Evolutionary conservation across 495 filamentous ascomycete genomes (phyloP), one percentile per base, ranked within the genome.

Genomic region (Aspergillus cristatus): DNA sequence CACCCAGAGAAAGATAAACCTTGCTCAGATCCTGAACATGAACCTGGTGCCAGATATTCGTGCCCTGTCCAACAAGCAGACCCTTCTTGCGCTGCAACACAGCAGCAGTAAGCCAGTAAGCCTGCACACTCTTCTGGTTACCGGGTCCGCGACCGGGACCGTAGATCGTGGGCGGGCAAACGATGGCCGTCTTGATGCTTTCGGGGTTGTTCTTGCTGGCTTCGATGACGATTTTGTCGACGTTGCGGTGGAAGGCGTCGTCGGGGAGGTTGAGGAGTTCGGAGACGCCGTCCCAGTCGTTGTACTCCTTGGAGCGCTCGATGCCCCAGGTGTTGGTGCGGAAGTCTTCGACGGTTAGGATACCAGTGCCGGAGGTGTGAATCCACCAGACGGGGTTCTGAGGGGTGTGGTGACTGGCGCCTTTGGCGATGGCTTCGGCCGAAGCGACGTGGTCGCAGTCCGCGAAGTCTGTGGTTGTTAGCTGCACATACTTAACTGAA

Each of bases 91-190:
- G 59, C 54, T 80, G 47, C 6, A 91, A 53, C 4, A 76, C 76
- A 7, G 53, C 54, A 2, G 62, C 50, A n/a, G 68, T 58, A 14
- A 91, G 55, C 31, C 54, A 51, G 35, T 80, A 78, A 0, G 80
- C 71, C 48, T 91, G 84, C 35, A 72, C 54, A 43, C 78, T 82
- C 49, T 73, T 68, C 47, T 68, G 61, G 52, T 90, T 91, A 30
- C 66, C 71, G 1, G 84, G 70, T 0, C 86, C 83, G 22, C 82
- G 75, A 17, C 84, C 86, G 12, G 55, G 55, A 6, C 84, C 86
- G 52, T 89, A 90, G 53, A 93, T 91, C 4, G 72, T 75, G 1
- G 85, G 83, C 5, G 86, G 84, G 42, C 76, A 84, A 15, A 91
- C 70, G 52, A 93, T 76, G 1, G 85, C 81, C 0, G 78, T 79